Conservation (phyloP, 306 rosid genomes). For the Pyrus pyrifolia region DNA sequence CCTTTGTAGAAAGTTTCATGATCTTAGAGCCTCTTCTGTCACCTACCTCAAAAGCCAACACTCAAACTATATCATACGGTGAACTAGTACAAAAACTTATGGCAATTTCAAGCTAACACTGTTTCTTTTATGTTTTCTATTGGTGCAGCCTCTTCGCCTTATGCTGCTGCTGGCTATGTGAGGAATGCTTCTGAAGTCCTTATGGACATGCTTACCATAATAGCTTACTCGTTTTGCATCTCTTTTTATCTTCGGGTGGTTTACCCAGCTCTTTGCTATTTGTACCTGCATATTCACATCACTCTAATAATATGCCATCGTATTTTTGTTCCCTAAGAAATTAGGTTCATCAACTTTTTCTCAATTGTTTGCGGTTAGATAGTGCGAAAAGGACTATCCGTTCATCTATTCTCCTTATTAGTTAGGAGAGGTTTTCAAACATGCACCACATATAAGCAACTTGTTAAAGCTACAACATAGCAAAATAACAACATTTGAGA, state of each 20-base stretch:
- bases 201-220: background rate
- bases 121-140: conserved; percentile 11
- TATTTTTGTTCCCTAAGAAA: background rate
- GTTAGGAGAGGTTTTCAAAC: background rate
- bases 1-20: background rate
- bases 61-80: background rate
- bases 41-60: background rate
- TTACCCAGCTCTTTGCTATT: background rate
- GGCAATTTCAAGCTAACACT: background rate
- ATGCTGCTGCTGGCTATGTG: conserved; percentile 89
- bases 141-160: conserved; percentile 71
- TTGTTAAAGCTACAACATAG: background rate
- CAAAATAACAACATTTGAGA: background rate
- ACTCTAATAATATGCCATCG: background rate
- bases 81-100: background rate
- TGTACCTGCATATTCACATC: background rate
- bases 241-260: background rate
- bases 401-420: background rate
- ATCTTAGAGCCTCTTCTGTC: background rate
- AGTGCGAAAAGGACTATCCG: background rate
- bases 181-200: conserved; percentile 46
- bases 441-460: background rate
- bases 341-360: background rate
- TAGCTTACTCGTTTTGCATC: background rate
- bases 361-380: background rate